Evolutionary conservation across 257 asterid species (phyloP), one percentile per base, ranked within the genome.

Genomic region (Paulownia fortunei): DNA sequence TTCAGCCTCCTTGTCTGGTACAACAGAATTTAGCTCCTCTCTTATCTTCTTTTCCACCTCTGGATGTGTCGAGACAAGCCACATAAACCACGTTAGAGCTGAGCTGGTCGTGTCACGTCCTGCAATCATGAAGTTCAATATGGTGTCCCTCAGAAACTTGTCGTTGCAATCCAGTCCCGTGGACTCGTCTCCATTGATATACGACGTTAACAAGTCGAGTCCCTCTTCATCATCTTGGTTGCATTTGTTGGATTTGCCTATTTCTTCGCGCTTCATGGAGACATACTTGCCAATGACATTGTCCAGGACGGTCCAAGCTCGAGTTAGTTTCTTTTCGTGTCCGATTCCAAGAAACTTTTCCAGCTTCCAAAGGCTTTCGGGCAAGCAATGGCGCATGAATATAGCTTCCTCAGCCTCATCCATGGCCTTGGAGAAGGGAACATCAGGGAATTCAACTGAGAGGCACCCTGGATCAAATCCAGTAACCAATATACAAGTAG

Each of bases 51-150:
- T 66, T 65, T 88, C 90, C 6, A 85, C 86, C 7, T 69, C 76
- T 0, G 92, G 93, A 46, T 91, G 87, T 0, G 89, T 81, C 0
- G 84, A 62, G 19, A 86, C 86, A 10, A 87, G 94, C 94, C 94
- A 91, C 60, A 82, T 69, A 65, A 91, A 89, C 92, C 94, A 91
- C 3, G 97, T 88, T 0, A 89, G 89, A 2, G 90, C 90, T 0
- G 97, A 88, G 73, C 93, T 84, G 0, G 89, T 85, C 0, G 97
- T 91, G 82, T 91, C 97, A 1, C 92, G 78, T 8, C 96, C 94
- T 0, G 92, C 94, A 0, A 91, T 86, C 91, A 91, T 91, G 32
- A 89, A 69, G 63, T 87, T 91, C 30, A 91, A 26, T 37, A 89
- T 70, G 1, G 87, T 91, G 63, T 91, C 97, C 42, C 91, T 81